Conservation (phyloP, 2,329 filamentous ascomycete genomes). For the Fusarium nisikadoi region DNA sequence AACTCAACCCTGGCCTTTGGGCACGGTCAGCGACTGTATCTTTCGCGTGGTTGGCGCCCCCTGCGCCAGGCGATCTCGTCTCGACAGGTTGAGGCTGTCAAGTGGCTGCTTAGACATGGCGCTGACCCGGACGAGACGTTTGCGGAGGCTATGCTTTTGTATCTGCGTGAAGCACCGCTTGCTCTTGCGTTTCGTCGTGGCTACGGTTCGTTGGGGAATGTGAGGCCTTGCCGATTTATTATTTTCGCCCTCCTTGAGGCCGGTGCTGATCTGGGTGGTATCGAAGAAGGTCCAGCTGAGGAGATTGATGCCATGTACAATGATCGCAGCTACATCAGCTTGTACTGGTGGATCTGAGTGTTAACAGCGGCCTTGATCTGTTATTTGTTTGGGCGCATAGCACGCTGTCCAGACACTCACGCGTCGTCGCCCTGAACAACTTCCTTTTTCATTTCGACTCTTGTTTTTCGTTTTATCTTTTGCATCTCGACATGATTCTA, state of each 20-base stretch:
- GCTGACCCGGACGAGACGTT: background rate
- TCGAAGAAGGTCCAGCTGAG: background rate
- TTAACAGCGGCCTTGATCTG: background rate
- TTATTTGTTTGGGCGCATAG: background rate
- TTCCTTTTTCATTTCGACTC: background rate
- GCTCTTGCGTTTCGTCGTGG: background rate
- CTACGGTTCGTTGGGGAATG: background rate
- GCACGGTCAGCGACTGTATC: background rate
- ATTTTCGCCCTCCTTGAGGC: background rate
- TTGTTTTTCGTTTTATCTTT: background rate
- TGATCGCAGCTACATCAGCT: background rate
- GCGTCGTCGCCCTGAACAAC: fast-evolving
- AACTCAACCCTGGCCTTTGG: background rate
- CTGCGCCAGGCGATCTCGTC: background rate
- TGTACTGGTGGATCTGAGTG: background rate
- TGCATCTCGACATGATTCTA: fast-evolving
- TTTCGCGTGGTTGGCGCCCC: background rate
- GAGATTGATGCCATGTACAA: background rate
- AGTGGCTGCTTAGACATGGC: background rate
- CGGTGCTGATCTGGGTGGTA: background rate
- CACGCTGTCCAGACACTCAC: background rate
- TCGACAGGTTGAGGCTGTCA: background rate
- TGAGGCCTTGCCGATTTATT: background rate
- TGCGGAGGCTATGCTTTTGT: fast-evolving
- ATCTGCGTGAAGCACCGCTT: background rate